A percentile compares a stretch with the other conserved stretches of the same genome.
phyloP scores from a whole-genome alignment of 768 basidiomycete species.

The Calocybe cyanea region DNA sequence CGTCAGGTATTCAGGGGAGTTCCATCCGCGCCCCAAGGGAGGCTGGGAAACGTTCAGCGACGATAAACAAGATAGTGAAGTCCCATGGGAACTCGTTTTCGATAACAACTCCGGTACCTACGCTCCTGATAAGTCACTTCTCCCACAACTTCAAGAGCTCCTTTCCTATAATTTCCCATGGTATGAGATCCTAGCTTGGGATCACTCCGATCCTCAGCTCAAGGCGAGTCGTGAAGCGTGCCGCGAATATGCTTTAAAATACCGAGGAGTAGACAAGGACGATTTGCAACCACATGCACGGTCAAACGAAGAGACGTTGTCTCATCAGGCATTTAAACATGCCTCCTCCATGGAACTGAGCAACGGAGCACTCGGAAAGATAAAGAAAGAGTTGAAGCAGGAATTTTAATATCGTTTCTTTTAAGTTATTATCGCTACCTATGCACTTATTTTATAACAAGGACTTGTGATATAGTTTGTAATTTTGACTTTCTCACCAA shows the following conservation, averaged over 20 bases:
- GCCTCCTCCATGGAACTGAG: constrained; percentile 1
- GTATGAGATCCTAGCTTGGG: constrained; percentile 51
- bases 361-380: too few species aligned
- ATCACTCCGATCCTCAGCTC: constrained; percentile 52
- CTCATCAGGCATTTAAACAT: constrained; percentile 19
- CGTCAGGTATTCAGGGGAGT: constrained; percentile 76
- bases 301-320: constrained; percentile 53
- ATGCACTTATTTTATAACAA: too few species aligned
- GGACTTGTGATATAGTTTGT: too few species aligned
- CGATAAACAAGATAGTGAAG: constrained; percentile 45
- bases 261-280: constrained; percentile 54
- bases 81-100: constrained; percentile 78
- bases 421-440: too few species aligned
- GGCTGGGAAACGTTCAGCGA: constrained; percentile 68
- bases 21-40: constrained; percentile 67
- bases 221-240: constrained; percentile 62
- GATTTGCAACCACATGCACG: constrained; percentile 62
- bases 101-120: constrained; percentile 89
- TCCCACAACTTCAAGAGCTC: constrained; percentile 58
- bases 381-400: too few species aligned
- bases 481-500: too few species aligned
- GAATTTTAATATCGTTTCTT: too few species aligned
- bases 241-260: constrained; percentile 56
- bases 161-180: constrained; percentile 75
- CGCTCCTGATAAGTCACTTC: constrained; percentile 60